Base-by-base conservation (phyloP, 1,139 yeast genomes). In the Hanseniaspora sp. region DNA sequence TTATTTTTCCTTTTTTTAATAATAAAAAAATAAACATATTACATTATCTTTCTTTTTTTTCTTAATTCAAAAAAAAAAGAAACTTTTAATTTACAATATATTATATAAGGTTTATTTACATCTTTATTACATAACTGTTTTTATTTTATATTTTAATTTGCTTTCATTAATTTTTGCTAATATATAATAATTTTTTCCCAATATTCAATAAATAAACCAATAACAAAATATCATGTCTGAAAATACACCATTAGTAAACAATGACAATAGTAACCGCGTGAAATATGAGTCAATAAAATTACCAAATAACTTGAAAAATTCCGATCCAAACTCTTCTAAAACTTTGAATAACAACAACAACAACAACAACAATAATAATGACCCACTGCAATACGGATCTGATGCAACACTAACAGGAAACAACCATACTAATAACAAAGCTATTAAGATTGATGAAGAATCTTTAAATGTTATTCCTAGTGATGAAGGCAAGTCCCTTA, bases 271-370 rank as follows among this genome's bases (percentile, higher is more conserved):
- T 17, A 13, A 37, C 31, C 39, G 34, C 23, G 30, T 30, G 13
- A 51, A 51, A 29, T 51, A 51, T 31, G 54, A 51, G 28, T 44
- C 48, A n/a, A 51, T 51, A 35, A 44, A 38, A 11, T 11, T 51
- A 15, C 42, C 49, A 15, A 17, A 9, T 17, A 51, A 38, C 13
- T n/a, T 38, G 13, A 41, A 39, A 30, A 7, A 18, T 4, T 40
- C 39, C 5, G 39, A 37, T 37, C 17, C 17, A 37, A 11, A 37
- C 17, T 13, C 17, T 7, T 13, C 9, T 9, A 7, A 42, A 12
- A 13, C 45, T 13, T 13, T 29, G 23, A 17, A 2, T 5, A 43
- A 31, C 38, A 43, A 31, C 13, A 33, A n/a, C 9, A n/a, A n/a
- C n/a, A n/a, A n/a, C n/a, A n/a, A n/a, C 18, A 7, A 31, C 12